These are phyloP conservation scores for Oryza meridionalis DNA, from an alignment of 176 grass and related monocot species.

Conservation along the genomic window DNA sequence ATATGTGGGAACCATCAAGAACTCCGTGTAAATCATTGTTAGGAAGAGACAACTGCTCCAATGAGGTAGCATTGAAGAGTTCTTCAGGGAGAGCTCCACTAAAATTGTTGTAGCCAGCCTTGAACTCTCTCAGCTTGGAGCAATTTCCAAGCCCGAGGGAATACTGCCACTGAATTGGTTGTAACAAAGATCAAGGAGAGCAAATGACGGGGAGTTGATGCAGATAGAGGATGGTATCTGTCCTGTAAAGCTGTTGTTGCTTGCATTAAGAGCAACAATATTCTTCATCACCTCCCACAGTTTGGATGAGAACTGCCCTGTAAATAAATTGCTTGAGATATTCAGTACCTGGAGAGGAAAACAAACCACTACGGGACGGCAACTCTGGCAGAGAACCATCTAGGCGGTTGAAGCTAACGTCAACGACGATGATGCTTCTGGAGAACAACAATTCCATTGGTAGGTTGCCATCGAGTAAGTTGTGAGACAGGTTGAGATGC, in stretches of 20 bases:
- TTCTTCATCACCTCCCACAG: constrained; percentile 43
- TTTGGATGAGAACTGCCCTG: constrained; percentile 46
- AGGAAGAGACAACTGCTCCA: constrained; percentile 56
- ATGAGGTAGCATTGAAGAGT: constrained; percentile 52
- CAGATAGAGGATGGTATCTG: constrained; percentile 62
- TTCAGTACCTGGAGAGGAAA: constrained; percentile 69
- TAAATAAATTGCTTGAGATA: constrained; percentile 71
- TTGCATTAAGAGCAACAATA: constrained; percentile 68
- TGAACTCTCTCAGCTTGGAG: constrained; percentile 57
- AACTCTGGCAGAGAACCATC: constrained; percentile 36
- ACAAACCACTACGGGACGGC: neutral
- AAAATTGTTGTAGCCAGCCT: constrained; percentile 60
- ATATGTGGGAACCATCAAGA: constrained; percentile 53
- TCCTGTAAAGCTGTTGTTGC: constrained; percentile 78
- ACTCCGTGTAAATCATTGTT: constrained; percentile 56
- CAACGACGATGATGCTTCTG: constrained; percentile 48
- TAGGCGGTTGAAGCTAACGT: constrained; percentile 75
- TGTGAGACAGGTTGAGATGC: constrained; percentile 64
- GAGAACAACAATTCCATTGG: constrained; percentile 54
- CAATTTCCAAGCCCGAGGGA: constrained; percentile 59
- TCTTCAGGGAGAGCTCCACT: constrained; percentile 54
- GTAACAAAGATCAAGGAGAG: constrained; percentile 53
- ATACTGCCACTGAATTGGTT: constrained; percentile 62
- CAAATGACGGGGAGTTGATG: constrained; percentile 42
- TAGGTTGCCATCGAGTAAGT: constrained; percentile 43